These are phyloP conservation scores for Aspergillus puulaauensis DNA, from an alignment of 2,329 filamentous ascomycete species.

Conservation along the genomic window DNA sequence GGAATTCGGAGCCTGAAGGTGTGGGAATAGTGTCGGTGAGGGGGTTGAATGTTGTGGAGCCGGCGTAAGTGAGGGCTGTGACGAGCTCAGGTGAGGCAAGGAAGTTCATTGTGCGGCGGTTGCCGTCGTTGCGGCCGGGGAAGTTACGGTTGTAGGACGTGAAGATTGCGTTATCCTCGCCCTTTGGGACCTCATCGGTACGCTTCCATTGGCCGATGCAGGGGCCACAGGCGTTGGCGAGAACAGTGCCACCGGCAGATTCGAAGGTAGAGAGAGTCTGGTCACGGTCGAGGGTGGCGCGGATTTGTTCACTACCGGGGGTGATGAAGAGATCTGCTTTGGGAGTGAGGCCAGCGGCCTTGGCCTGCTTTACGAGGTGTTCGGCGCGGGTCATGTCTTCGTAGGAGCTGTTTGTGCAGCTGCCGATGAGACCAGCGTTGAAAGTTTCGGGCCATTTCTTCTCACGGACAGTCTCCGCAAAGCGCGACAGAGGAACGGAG, in stretches of 20 bases:
- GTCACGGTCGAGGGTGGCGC: constrained; percentile 88
- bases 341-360: constrained; percentile 83
- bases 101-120: constrained; percentile 97
- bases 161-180: constrained; percentile 88
- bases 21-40: constrained; percentile 82
- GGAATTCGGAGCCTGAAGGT: constrained; percentile 77
- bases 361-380: constrained; percentile 86
- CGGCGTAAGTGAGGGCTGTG: constrained; percentile 92
- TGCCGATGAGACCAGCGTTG: constrained; percentile 91
- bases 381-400: constrained; percentile 97
- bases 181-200: constrained; percentile 80
- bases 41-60: constrained; percentile 92
- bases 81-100: constrained; percentile 95
- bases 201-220: constrained; percentile 96
- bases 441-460: constrained; percentile 90
- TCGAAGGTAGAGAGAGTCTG: constrained; percentile 83
- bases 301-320: constrained; percentile 93
- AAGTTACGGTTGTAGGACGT: constrained; percentile 99
- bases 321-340: constrained; percentile 93
- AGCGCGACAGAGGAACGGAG: constrained; percentile 86
- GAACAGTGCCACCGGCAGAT: constrained; percentile 79
- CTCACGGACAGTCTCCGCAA: constrained; percentile 77
- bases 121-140: constrained; percentile 93
- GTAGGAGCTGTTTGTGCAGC: constrained; percentile 98
- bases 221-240: constrained; percentile 92